A percentile compares a stretch with the other conserved stretches of the same genome.
phyloP scores from a whole-genome alignment of 768 basidiomycete genomes.

The Naganishia vishniacii region DNA sequence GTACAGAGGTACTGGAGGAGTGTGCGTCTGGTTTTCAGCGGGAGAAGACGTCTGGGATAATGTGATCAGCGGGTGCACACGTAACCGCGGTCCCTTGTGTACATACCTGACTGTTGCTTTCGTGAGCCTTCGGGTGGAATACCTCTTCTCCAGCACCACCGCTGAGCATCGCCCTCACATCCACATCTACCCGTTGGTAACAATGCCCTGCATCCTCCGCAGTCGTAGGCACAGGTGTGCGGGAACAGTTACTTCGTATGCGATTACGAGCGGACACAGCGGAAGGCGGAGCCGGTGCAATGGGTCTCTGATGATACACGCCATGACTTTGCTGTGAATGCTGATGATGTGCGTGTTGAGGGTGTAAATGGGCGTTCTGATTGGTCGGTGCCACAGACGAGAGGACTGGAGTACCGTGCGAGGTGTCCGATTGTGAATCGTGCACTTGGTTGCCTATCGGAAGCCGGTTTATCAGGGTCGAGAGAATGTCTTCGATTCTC shows the following conservation, averaged over 20 bases:
- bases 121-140: slow-evolving; percentile 27
- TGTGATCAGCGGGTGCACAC: too few relatives aligned
- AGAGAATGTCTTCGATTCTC: slow-evolving; percentile 46
- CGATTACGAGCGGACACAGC: slow-evolving; percentile 15
- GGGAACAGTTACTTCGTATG: slow-evolving; percentile 6
- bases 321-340: slow-evolving; percentile 3
- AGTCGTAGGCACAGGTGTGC: slow-evolving; percentile 13
- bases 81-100: too few relatives aligned
- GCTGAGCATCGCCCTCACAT: slow-evolving; percentile 15
- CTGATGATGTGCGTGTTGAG: slow-evolving; percentile 1
- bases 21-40: slow-evolving; percentile 8
- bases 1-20: slow-evolving; percentile 23
- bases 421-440: neutral
- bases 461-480: slow-evolving; percentile 35
- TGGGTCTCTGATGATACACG: slow-evolving; percentile 16
- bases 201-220: slow-evolving; percentile 14
- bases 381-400: neutral
- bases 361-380: slow-evolving; percentile 9
- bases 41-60: slow-evolving; percentile 7
- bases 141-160: slow-evolving; percentile 26
- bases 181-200: slow-evolving; percentile 14
- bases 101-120: slow-evolving; percentile 16
- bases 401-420: neutral
- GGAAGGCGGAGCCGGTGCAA: slow-evolving; percentile 25
- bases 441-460: slow-evolving; percentile 15